Conservation (phyloP, 371 early-diverging fungal species). For the Blakeslea trispora region DNA sequence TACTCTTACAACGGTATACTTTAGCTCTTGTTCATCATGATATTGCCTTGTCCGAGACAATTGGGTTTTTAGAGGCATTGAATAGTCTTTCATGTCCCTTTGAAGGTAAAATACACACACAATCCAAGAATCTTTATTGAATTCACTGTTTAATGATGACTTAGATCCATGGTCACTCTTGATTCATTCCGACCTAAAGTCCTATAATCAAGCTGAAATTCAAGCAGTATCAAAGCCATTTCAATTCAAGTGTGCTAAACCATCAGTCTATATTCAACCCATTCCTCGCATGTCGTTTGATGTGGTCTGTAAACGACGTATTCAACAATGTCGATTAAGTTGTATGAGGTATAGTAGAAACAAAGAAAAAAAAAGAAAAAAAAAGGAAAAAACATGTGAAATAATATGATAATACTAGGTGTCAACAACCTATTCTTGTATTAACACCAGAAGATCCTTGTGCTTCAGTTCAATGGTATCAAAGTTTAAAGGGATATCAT, state of each 20-base stretch:
- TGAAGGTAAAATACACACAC: slow-evolving; percentile 10
- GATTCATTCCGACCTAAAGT: slow-evolving; percentile 15
- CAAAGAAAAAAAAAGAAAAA: no score
- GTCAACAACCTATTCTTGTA: slow-evolving; percentile 31
- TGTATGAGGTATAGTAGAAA: not conserved
- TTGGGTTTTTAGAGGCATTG: slow-evolving; percentile 34
- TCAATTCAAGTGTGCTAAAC: slow-evolving; percentile 38
- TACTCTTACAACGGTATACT: slow-evolving; percentile 29
- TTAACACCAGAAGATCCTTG: slow-evolving; percentile 25
- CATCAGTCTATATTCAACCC: slow-evolving; percentile 40
- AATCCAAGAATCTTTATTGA: no score
- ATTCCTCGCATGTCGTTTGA: slow-evolving; percentile 27
- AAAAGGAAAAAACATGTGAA: not conserved
- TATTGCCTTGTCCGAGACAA: slow-evolving; percentile 28
- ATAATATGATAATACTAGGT: slow-evolving; percentile 37
- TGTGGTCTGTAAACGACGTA: slow-evolving; percentile 38
- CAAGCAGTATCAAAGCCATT: slow-evolving; percentile 27
- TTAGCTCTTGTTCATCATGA: slow-evolving; percentile 25
- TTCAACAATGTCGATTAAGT: not conserved
- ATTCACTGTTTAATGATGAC: no score
- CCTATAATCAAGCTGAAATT: slow-evolving; percentile 12
- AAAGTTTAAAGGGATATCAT: slow-evolving; percentile 29
- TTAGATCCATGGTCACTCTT: slow-evolving; percentile 25
- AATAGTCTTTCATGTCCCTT: slow-evolving; percentile 11
- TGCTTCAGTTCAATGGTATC: slow-evolving; percentile 39